phyloP scores from a whole-genome alignment of 345 rosid species.

The Sonneratia alba region DNA sequence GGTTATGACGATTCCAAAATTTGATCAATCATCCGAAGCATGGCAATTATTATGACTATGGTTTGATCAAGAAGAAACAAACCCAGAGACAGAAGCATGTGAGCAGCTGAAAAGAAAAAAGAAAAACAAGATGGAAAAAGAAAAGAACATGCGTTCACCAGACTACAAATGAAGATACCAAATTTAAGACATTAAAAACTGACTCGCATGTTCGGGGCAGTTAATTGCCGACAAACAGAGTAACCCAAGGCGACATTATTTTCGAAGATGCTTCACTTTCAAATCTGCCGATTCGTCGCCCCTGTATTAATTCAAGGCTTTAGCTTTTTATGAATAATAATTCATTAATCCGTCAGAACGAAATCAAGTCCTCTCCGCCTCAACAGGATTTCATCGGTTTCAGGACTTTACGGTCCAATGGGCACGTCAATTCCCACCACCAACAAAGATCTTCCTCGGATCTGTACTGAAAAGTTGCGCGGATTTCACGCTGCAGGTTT shows the following conservation, averaged over 20 bases:
- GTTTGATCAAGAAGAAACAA: no score
- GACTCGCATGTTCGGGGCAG: conserved; percentile 1
- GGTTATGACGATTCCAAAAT: no score
- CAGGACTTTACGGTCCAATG: neutral
- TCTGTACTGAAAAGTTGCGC: neutral
- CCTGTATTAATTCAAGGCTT: neutral
- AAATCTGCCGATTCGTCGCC: neutral
- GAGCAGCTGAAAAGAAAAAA: neutral
- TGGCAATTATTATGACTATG: no score
- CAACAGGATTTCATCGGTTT: neutral
- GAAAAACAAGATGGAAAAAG: neutral
- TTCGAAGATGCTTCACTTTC: neutral
- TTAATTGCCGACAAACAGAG: neutral
- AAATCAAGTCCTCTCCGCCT: no score
- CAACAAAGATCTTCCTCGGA: neutral
- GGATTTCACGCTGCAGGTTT: neutral
- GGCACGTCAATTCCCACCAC: neutral
- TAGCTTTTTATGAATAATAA: no score
- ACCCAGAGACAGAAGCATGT: neutral
- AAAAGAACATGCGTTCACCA: neutral
- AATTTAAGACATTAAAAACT: neutral
- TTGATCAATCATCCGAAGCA: no score
- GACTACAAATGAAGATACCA: neutral
- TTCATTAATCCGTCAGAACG: no score
- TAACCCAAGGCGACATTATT: neutral